These are phyloP conservation scores for Fusarium setosum DNA, from an alignment of 2,329 filamentous ascomycete species.

Conservation along the genomic window DNA sequence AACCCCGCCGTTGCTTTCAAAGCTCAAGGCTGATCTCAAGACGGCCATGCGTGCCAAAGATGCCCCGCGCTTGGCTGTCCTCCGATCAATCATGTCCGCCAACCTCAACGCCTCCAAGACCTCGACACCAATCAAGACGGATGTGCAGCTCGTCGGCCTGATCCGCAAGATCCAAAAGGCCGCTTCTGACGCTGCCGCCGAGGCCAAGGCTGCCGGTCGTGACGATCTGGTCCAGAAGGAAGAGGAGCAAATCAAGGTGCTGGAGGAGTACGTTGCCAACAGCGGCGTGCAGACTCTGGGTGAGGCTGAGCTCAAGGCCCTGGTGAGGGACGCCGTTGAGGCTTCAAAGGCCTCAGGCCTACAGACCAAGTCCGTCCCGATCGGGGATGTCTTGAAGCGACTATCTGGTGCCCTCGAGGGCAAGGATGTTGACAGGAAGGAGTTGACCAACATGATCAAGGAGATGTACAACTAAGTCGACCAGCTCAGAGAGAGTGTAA, in stretches of 20 bases:
- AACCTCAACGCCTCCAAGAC: constrained; percentile 83
- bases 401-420: constrained; percentile 68
- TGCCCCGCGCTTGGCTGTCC: constrained; percentile 71
- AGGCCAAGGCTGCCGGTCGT: constrained; percentile 73
- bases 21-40: constrained; percentile 72
- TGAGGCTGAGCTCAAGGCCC: constrained; percentile 66
- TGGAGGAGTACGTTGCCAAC: constrained; percentile 72
- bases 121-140: constrained; percentile 73
- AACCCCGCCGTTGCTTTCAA: constrained; percentile 60
- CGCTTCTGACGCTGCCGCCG: constrained; percentile 67
- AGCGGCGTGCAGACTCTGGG: constrained; percentile 69
- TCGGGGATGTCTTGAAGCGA: constrained; percentile 73
- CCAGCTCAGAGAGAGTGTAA: constrained; percentile 25
- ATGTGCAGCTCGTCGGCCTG: constrained; percentile 75
- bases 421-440: constrained; percentile 71
- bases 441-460: constrained; percentile 72
- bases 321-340: constrained; percentile 64
- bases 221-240: constrained; percentile 79
- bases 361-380: constrained; percentile 57
- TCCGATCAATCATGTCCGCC: constrained; percentile 75
- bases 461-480: constrained; percentile 47
- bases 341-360: constrained; percentile 59
- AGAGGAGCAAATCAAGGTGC: constrained; percentile 70
- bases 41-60: constrained; percentile 75
- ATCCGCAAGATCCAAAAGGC: constrained; percentile 72